A percentile compares a stretch with the other conserved stretches of the same genome.
Conservation (phyloP, 108 stramenopile genomes). For the Cyclotella atomus region DNA sequence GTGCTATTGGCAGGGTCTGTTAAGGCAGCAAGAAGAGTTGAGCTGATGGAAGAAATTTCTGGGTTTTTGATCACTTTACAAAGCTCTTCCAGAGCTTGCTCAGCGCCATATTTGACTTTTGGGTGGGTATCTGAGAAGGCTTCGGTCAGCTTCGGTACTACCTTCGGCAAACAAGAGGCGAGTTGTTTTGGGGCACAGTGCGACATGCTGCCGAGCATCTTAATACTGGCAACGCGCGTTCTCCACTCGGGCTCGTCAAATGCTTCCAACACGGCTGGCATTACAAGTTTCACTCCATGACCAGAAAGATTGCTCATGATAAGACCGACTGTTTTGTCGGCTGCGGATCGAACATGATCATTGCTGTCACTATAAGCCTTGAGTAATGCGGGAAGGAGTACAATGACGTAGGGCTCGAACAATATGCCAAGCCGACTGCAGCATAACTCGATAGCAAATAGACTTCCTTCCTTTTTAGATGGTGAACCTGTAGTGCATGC, state of each 20-base stretch:
- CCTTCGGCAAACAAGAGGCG: conserved; percentile 92
- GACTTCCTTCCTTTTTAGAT: conserved; percentile 90
- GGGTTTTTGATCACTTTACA: conserved; percentile 97
- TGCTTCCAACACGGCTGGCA: conserved; percentile 94
- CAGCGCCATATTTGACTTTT: conserved; percentile 92
- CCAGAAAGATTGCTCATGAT: conserved; percentile 98
- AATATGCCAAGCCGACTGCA: conserved; percentile 91
- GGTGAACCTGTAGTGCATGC: conserved; percentile 71
- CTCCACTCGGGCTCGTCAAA: conserved; percentile 96
- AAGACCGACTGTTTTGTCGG: conserved; percentile 78
- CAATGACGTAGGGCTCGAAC: conserved; percentile 99
- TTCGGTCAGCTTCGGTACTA: conserved; percentile 96
- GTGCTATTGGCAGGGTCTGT: conserved; percentile 90
- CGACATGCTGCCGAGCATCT: conserved; percentile 98
- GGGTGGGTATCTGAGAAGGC: conserved; percentile 98
- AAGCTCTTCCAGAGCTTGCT: conserved; percentile 94
- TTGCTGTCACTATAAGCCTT: conserved; percentile 92
- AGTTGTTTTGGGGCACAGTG: conserved; percentile 98
- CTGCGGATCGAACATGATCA: conserved; percentile 93
- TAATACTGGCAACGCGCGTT: conserved; percentile 95
- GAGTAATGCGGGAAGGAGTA: conserved; percentile 94
- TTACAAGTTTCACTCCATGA: conserved; percentile 96
- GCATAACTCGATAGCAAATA: conserved; percentile 94
- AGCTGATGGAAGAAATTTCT: conserved; percentile 88
- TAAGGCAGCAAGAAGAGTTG: conserved; percentile 86